Conservation (phyloP, 2,329 filamentous ascomycete genomes). For the Rachicladosporium sp. region DNA sequence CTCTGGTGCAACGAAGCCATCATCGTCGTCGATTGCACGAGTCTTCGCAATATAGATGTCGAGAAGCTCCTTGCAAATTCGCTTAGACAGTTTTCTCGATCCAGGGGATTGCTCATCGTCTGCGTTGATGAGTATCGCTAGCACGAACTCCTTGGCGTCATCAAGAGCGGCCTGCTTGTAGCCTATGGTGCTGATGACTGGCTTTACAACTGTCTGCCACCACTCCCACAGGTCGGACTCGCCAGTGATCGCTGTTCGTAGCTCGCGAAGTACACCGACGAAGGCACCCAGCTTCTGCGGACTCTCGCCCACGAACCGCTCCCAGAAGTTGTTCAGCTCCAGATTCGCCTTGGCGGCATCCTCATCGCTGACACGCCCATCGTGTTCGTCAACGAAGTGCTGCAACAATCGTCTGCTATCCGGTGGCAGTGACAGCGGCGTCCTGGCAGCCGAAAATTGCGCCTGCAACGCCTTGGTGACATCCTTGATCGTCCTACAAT, state of each 20-base stretch:
- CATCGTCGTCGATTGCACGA: constrained; percentile 23
- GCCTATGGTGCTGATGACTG: constrained; percentile 44
- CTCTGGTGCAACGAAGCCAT: constrained; percentile 26
- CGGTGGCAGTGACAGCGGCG: constrained; percentile 49
- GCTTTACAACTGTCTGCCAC: constrained; percentile 54
- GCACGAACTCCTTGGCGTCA: constrained; percentile 52
- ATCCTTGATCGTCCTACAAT: constrained; percentile 35
- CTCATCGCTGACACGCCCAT: constrained; percentile 43
- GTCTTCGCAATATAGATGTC: constrained; percentile 33
- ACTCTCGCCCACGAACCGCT: constrained; percentile 48
- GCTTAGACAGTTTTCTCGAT: constrained; percentile 38
- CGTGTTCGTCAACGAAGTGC: constrained; percentile 54
- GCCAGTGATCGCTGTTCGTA: constrained; percentile 52
- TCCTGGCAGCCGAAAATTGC: constrained; percentile 30
- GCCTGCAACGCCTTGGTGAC: constrained; percentile 34
- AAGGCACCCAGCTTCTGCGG: constrained; percentile 53
- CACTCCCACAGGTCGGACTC: constrained; percentile 54
- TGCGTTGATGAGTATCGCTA: constrained; percentile 48
- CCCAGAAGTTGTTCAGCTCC: constrained; percentile 56
- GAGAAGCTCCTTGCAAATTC: constrained; percentile 44
- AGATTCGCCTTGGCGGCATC: constrained; percentile 57
- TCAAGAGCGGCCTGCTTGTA: constrained; percentile 51
- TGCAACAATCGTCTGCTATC: constrained; percentile 29
- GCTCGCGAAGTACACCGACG: constrained; percentile 50
- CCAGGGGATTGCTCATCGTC: constrained; percentile 42